Evolutionary conservation across 805 yeast genomes (phyloP).

Genomic region (Komagataella populi): DNA sequence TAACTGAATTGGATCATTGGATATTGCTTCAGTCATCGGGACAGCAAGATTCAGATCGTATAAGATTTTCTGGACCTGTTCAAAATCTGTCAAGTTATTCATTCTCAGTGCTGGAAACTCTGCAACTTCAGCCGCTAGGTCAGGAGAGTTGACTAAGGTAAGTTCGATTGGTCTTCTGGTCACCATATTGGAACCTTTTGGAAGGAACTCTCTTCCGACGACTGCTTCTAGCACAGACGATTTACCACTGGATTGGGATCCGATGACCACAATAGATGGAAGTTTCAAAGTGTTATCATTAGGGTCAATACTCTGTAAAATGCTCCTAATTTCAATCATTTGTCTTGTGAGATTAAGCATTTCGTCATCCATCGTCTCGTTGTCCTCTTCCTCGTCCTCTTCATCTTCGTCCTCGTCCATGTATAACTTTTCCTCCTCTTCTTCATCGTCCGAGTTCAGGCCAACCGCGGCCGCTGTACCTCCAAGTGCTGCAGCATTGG

Average conservation of each 20-base stretch:
- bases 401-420: constrained; percentile 26
- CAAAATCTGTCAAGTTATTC: constrained; percentile 74
- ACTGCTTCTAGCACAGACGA: constrained; percentile 92
- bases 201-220: constrained; percentile 96
- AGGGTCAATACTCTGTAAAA: constrained; percentile 56
- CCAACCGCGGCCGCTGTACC: constrained; percentile 39
- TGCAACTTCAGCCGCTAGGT: constrained; percentile 66
- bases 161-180: constrained; percentile 95
- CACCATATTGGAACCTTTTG: constrained; percentile 97
- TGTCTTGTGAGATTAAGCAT: constrained; percentile 85
- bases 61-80: constrained; percentile 77
- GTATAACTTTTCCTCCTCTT: constrained; percentile 33
- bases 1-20: constrained; percentile 87
- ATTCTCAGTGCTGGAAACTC: constrained; percentile 86
- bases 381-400: constrained; percentile 28
- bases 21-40: constrained; percentile 71
- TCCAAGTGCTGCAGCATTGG: constrained; percentile 33
- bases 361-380: constrained; percentile 55
- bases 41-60: constrained; percentile 88
- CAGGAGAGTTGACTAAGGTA: constrained; percentile 81
- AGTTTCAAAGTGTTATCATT: constrained; percentile 60
- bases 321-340: constrained; percentile 89
- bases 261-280: constrained; percentile 93
- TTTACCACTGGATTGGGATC: constrained; percentile 95
- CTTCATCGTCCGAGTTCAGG: constrained; percentile 17